phyloP scores from a whole-genome alignment of 2,329 filamentous ascomycete genomes.

The Didymella exigua region DNA sequence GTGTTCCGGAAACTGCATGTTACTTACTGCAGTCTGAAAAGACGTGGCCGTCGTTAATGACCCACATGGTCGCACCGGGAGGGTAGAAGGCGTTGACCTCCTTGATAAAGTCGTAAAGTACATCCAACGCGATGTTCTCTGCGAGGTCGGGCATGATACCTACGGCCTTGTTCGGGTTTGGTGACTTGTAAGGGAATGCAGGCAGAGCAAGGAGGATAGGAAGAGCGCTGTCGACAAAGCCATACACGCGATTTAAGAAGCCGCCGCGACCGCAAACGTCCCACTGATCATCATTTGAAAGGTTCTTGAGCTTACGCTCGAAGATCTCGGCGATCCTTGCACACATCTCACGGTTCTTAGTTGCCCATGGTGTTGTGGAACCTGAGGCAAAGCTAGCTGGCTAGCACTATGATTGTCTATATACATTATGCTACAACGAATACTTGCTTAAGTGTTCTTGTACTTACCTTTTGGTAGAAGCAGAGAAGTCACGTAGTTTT shows the following conservation, averaged over 20 bases:
- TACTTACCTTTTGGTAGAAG: too few relatives aligned
- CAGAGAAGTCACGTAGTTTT: too few relatives aligned
- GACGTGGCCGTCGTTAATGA: slow-evolving; percentile 54
- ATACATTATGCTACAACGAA: too few relatives aligned
- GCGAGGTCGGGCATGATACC: slow-evolving; percentile 53
- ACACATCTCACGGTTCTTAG: slow-evolving; percentile 27
- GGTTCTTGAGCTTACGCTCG: slow-evolving; percentile 36
- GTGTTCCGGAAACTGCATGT: neutral
- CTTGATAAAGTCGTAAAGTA: slow-evolving; percentile 50
- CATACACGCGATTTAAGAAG: slow-evolving; percentile 36
- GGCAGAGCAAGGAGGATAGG: slow-evolving; percentile 52
- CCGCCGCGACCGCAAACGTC: slow-evolving; percentile 26
- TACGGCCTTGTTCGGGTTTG: slow-evolving; percentile 62
- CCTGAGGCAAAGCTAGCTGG: too few relatives aligned
- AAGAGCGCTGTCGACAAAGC: slow-evolving; percentile 34
- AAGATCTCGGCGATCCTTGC: slow-evolving; percentile 35
- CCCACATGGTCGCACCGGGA: slow-evolving; percentile 51
- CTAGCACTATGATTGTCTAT: too few relatives aligned
- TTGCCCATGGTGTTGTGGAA: slow-evolving; percentile 25
- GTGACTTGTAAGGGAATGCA: slow-evolving; percentile 67
- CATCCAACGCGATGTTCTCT: slow-evolving; percentile 51
- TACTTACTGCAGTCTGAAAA: slow-evolving; percentile 50
- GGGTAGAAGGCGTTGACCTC: slow-evolving; percentile 49
- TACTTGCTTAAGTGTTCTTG: too few relatives aligned
- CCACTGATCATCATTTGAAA: slow-evolving; percentile 40